Evolutionary conservation across 192 early-diverging fungal genomes (phyloP).

Genomic region (Linnemannia hyalina): DNA sequence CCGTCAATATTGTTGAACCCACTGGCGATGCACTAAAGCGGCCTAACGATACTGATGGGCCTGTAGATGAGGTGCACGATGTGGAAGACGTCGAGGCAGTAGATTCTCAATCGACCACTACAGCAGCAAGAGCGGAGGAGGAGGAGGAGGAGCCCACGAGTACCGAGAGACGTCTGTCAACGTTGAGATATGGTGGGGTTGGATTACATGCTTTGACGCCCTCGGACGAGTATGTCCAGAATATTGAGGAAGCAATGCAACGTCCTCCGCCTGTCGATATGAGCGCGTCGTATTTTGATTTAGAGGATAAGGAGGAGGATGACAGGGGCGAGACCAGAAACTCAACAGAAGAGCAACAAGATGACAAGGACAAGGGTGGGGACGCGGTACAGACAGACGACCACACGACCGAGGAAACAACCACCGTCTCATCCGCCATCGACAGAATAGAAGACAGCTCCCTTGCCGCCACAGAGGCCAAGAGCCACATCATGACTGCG

Average conservation of each 20-base stretch:
- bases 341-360: background rate
- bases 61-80: background rate
- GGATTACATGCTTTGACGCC: background rate
- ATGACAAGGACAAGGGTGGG: background rate
- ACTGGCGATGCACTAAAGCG: background rate
- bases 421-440: background rate
- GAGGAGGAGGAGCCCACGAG: background rate
- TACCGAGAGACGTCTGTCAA: background rate
- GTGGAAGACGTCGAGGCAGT: background rate
- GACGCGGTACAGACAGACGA: background rate
- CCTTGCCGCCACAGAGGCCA: background rate
- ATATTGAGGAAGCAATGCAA: conserved; percentile 7
- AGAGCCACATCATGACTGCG: background rate
- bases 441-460: background rate
- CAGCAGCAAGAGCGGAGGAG: background rate
- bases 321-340: background rate
- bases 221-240: background rate
- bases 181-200: background rate
- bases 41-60: background rate
- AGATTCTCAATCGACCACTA: background rate
- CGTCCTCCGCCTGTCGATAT: too few relatives aligned
- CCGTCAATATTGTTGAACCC: too few relatives aligned
- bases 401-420: background rate
- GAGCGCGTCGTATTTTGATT: background rate
- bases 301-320: background rate